These are phyloP conservation scores for Mycena capillaripes DNA, from an alignment of 768 basidiomycete genomes.

Conservation along the genomic window DNA sequence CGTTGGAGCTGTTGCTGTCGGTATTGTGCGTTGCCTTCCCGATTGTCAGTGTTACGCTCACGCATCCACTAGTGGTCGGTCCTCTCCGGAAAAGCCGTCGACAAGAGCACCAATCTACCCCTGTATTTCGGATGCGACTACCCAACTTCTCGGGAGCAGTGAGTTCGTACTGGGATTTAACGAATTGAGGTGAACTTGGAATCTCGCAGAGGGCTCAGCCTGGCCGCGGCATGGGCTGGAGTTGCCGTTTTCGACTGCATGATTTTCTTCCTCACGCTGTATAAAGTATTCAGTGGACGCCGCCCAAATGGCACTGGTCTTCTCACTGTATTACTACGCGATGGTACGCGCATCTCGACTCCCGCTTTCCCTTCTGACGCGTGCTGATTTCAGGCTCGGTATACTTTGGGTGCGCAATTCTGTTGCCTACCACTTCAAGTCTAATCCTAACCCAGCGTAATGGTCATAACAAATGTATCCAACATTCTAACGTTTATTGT, in stretches of 20 bases:
- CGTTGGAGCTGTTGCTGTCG: slow-evolving; percentile 4
- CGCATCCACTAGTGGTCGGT: slow-evolving; percentile 26
- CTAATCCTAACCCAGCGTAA: slow-evolving; percentile 17
- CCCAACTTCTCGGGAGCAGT: slow-evolving; percentile 15
- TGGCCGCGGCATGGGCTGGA: slow-evolving; percentile 28
- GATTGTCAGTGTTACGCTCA: neutral
- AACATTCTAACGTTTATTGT: slow-evolving; percentile 35
- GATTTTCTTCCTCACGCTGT: slow-evolving; percentile 34
- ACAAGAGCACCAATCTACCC: neutral
- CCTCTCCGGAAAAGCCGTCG: neutral
- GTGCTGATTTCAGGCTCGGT: slow-evolving; percentile 10
- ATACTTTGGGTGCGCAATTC: slow-evolving; percentile 27
- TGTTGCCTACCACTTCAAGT: neutral
- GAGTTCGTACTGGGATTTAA: neutral
- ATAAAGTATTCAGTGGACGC: slow-evolving; percentile 5
- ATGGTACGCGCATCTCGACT: slow-evolving; percentile 12
- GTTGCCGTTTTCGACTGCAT: slow-evolving; percentile 29
- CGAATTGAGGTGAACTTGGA: neutral
- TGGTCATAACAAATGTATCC: slow-evolving; percentile 21
- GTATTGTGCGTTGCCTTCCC: neutral
- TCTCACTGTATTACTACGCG: slow-evolving; percentile 26
- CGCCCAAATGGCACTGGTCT: neutral
- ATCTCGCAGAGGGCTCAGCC: slow-evolving; percentile 1
- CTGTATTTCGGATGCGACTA: slow-evolving; percentile 30
- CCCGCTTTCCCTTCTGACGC: neutral